These are phyloP conservation scores for Neurospora tetraspora DNA, from an alignment of 495 filamentous ascomycete species.

Conservation along the genomic window DNA sequence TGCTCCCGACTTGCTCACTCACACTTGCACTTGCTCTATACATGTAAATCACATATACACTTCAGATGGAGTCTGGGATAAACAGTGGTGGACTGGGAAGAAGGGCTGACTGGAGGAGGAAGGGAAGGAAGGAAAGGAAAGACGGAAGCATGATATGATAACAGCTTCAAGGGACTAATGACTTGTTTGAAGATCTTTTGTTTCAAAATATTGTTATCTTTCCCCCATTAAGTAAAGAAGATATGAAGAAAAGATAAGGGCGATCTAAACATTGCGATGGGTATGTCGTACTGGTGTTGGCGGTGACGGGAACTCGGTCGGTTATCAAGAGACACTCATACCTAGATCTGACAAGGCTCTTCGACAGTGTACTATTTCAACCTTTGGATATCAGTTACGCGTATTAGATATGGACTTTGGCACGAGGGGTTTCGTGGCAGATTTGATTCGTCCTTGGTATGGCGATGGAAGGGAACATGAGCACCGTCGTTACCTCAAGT, in stretches of 20 bases:
- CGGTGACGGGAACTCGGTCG: background rate
- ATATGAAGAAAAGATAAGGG: background rate
- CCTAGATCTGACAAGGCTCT: background rate
- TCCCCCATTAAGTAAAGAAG: background rate
- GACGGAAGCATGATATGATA: background rate
- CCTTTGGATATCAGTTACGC: background rate
- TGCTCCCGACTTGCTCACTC: background rate
- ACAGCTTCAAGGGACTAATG: background rate
- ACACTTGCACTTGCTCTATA: background rate
- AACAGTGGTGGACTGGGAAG: background rate
- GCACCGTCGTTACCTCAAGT: background rate
- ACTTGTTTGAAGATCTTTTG: background rate
- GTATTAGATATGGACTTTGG: too few species aligned
- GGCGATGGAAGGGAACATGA: background rate
- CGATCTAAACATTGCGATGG: background rate
- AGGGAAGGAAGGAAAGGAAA: background rate
- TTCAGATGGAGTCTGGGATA: background rate
- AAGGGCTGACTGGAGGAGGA: background rate
- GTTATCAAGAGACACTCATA: background rate
- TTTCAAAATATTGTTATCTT: background rate
- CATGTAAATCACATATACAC: background rate
- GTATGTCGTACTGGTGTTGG: background rate
- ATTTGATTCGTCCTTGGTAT: too few species aligned
- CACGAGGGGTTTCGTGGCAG: too few species aligned
- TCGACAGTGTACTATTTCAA: background rate